phyloP scores from a whole-genome alignment of 164 flowering plant genomes.

The Hamamelis virginiana region DNA sequence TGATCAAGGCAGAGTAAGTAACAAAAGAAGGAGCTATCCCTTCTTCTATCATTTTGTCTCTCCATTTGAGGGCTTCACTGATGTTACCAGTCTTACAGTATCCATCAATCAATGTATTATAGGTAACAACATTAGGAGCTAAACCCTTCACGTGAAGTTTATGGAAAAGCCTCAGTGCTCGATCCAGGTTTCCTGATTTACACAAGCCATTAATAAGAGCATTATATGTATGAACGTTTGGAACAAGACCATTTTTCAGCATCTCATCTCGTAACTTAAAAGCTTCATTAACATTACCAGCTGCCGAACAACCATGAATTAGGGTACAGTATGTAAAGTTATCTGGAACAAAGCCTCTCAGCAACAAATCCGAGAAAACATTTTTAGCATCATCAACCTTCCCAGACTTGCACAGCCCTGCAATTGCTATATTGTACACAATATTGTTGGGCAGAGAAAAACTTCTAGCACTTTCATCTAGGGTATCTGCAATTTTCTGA shows the following conservation, averaged over 20 bases:
- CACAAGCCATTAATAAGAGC: constrained; percentile 79
- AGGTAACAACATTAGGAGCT: constrained; percentile 62
- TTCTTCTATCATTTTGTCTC: constrained; percentile 53
- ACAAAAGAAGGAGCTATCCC: constrained; percentile 51
- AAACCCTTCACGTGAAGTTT: constrained; percentile 60
- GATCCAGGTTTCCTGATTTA: constrained; percentile 63
- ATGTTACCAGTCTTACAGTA: constrained; percentile 46
- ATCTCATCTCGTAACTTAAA: constrained; percentile 74
- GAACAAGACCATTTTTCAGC: constrained; percentile 57
- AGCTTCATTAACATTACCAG: constrained; percentile 71
- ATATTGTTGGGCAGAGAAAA: constrained; percentile 46
- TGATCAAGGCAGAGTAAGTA: constrained; percentile 52
- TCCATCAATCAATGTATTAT: constrained; percentile 66
- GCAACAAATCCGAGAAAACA: constrained; percentile 37
- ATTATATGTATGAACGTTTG: constrained; percentile 65
- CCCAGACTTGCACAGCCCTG: constrained; percentile 70
- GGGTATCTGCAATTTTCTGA: constrained; percentile 38
- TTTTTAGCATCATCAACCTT: constrained; percentile 56
- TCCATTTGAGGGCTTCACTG: constrained; percentile 52
- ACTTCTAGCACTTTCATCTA: constrained; percentile 38
- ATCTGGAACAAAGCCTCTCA: constrained; percentile 67
- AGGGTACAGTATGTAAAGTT: constrained; percentile 70
- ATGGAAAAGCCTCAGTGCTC: constrained; percentile 66
- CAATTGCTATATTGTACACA: constrained; percentile 62
- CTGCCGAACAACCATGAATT: constrained; percentile 56